These are phyloP conservation scores for Xanthoconium purpureum DNA, from an alignment of 768 basidiomycete genomes.

Conservation along the genomic window DNA sequence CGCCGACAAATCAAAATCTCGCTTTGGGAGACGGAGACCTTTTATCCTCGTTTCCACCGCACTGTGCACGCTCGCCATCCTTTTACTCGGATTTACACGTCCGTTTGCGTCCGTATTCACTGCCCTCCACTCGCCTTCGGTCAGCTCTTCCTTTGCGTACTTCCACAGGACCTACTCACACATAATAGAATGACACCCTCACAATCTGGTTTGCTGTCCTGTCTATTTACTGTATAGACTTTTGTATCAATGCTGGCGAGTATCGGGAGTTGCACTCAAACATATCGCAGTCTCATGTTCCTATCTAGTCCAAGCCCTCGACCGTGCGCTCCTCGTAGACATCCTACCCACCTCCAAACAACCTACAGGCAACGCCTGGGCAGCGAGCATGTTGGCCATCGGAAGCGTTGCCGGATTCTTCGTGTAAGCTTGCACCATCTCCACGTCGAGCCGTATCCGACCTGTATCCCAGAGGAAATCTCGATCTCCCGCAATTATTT, in stretches of 20 bases:
- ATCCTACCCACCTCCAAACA: conserved; percentile 71
- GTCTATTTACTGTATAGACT: conserved; percentile 67
- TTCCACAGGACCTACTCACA: not conserved
- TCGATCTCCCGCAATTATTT: too few relatives aligned
- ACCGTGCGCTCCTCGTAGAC: conserved; percentile 89
- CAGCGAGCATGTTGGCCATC: conserved; percentile 84
- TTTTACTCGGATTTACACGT: conserved; percentile 2
- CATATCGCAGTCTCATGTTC: not conserved
- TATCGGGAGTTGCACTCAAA: not conserved
- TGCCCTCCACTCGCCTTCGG: not conserved
- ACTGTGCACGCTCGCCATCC: conserved; percentile 58
- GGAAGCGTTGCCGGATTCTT: conserved; percentile 54
- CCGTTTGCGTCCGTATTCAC: conserved; percentile 2
- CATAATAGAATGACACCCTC: conserved; percentile 52
- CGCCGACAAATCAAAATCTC: conserved; percentile 80
- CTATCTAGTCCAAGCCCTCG: conserved; percentile 74
- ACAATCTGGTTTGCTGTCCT: conserved; percentile 77
- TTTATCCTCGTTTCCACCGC: conserved; percentile 75
- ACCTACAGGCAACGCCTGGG: conserved; percentile 91
- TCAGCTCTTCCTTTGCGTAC: not conserved
- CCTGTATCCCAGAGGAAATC: conserved; percentile 34
- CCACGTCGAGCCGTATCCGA: not conserved
- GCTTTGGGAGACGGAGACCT: conserved; percentile 81
- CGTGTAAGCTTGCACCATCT: too few relatives aligned
- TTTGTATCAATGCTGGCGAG: conserved; percentile 56